These are phyloP conservation scores for Pseudogymnoascus sp. DNA, from an alignment of 2,329 filamentous ascomycete species.

Conservation along the genomic window DNA sequence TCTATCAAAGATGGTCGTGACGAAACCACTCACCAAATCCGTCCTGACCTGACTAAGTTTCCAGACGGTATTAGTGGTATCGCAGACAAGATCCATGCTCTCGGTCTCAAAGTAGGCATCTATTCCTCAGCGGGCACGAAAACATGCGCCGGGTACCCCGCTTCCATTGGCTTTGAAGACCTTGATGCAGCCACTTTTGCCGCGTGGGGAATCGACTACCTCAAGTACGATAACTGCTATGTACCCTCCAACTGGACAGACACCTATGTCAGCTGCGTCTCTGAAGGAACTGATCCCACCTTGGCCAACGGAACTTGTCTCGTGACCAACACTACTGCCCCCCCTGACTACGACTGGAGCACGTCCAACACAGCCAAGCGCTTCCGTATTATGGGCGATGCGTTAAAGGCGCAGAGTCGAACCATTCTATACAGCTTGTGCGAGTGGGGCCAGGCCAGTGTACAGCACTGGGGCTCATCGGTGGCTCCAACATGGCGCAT, in stretches of 20 bases:
- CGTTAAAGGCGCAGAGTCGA: constrained; percentile 35
- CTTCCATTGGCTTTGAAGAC: constrained; percentile 46
- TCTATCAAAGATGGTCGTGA: constrained; percentile 36
- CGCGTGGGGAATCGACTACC: constrained; percentile 50
- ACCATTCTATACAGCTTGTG: constrained; percentile 45
- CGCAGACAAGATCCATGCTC: constrained; percentile 43
- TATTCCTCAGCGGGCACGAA: constrained; percentile 46
- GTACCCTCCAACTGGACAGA: constrained; percentile 33
- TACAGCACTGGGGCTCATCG: constrained; percentile 41
- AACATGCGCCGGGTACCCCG: constrained; percentile 37
- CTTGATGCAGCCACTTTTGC: constrained; percentile 50
- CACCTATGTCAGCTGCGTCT: constrained; percentile 33
- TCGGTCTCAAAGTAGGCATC: constrained; percentile 55
- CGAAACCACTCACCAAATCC: constrained; percentile 34
- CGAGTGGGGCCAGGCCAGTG: constrained; percentile 43
- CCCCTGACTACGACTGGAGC: constrained; percentile 42
- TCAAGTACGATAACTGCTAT: constrained; percentile 51
- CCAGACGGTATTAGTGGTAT: constrained; percentile 48
- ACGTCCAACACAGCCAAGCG: constrained; percentile 39
- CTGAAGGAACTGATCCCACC: constrained; percentile 28
- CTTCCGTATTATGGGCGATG: constrained; percentile 44
- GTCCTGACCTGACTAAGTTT: constrained; percentile 43
- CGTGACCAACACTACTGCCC: constrained; percentile 32
- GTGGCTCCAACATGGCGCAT: constrained; percentile 41
- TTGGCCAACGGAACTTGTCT: constrained; percentile 35